These are phyloP conservation scores for Penicillium robsamsonii DNA, from an alignment of 495 filamentous ascomycete species.

Conservation along the genomic window DNA sequence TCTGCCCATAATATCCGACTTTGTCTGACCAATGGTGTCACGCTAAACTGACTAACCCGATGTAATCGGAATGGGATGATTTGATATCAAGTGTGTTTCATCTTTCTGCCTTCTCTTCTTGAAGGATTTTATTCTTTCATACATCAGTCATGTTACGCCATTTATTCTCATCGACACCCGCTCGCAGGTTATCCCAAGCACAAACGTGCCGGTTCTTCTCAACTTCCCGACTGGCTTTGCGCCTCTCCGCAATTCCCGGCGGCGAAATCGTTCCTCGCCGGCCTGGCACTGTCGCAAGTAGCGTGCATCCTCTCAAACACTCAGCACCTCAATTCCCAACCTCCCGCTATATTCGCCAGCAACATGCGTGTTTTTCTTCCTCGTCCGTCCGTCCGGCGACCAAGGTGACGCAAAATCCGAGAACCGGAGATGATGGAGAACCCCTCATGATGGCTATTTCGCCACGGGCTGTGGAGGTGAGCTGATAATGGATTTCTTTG, in stretches of 20 bases:
- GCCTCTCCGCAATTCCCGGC: constrained; percentile 39
- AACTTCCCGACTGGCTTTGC: constrained; percentile 25
- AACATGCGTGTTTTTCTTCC: constrained; percentile 32
- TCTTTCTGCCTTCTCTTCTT: constrained; percentile 11
- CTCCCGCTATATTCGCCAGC: constrained; percentile 12
- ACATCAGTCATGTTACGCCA: constrained; percentile 31
- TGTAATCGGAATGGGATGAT: constrained; percentile 23
- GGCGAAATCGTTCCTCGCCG: constrained; percentile 20
- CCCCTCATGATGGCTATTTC: constrained; percentile 79
- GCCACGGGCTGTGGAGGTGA: constrained; percentile 73
- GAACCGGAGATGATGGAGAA: constrained; percentile 66
- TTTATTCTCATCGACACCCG: constrained; percentile 22
- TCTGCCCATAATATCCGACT: constrained; percentile 32
- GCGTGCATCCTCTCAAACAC: constrained; percentile 3
- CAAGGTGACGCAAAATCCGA: constrained; percentile 39
- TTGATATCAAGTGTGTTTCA: constrained; percentile 9
- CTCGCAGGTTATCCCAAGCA: constrained; percentile 25
- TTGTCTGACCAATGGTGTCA: constrained; percentile 35
- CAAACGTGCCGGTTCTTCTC: constrained; percentile 26
- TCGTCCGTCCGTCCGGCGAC: constrained; percentile 30
- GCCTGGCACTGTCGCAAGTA: constrained; percentile 7
- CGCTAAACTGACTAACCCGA: constrained; percentile 34
- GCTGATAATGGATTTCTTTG: constrained; percentile 23
- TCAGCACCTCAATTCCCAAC: not conserved
- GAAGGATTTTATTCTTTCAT: constrained; percentile 1